Base-by-base conservation (phyloP, 257 asterid genomes). In the Salvia miltiorrhiza region DNA sequence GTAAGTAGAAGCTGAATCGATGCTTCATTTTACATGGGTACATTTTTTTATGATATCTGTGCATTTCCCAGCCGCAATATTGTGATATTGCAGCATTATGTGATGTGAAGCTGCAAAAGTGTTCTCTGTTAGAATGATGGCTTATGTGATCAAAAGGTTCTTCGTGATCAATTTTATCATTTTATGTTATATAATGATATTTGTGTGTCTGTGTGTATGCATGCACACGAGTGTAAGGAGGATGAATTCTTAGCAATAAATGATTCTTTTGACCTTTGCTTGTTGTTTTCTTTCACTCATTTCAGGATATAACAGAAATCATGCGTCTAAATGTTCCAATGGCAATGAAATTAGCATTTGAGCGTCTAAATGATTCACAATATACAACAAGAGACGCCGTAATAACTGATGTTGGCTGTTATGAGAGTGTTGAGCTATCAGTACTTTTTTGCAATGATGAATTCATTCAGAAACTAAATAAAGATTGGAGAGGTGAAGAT, bases 401-500 rank as follows among this genome's bases (percentile, higher is more conserved):
- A 48, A 87, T 91, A 45, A 77, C 21, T 47, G 99, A 87, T 56
- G 81, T 89, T 60, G 89, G 95, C 57, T 67, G 89, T 81, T 94
- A 87, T 55, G 91, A 91, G 75, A 89, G 80, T 37, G 82, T 91
- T 73, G 99, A 94, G 76, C 74, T 94, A 70, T 94, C 99, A 4
- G 90, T 93, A 43, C 89, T 94, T 67, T 93, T 94, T 69, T 94
- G 99, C 87, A 89, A 94, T 39, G 96, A 94, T 41, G 91, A 79
- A 40, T 94, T 89, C 80, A 91, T 94, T 79, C 75, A 77, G 64
- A 77, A 89, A 61, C 96, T 94, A 63, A 94, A 94, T 73, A 94
- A 89, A 69, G 97, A 94, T 11, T 94, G 99, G 99, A 86, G 97
- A 76, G 96, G 82, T 69, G 97, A 91, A 81, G 96, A 94, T 77